A percentile compares a stretch with the other conserved stretches of the same genome.
phyloP scores from a whole-genome alignment of 2,329 filamentous ascomycete species.

The Phaeoacremonium minimum region DNA sequence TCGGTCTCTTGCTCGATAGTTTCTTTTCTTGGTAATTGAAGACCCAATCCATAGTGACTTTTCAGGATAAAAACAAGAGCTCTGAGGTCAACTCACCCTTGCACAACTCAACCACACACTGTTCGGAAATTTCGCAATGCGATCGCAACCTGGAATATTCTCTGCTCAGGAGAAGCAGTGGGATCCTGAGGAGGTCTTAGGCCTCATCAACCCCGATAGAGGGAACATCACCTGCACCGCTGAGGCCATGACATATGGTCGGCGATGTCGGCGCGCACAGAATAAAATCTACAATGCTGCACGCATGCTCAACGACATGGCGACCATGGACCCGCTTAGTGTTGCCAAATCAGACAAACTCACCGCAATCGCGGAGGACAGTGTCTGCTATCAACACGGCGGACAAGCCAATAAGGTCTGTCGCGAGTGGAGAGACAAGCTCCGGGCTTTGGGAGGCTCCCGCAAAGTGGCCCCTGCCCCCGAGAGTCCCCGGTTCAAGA shows the following conservation, averaged over 20 bases:
- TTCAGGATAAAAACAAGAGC: too few species aligned
- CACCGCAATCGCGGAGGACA: background rate
- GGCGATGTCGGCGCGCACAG: background rate
- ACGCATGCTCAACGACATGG: background rate
- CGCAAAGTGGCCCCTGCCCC: too few species aligned
- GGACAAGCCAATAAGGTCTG: background rate
- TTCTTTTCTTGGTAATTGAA: too few species aligned
- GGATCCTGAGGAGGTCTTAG: slow-evolving; percentile 13
- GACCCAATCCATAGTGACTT: too few species aligned
- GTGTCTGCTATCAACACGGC: background rate
- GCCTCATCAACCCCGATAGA: slow-evolving; percentile 3
- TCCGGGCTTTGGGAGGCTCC: background rate
- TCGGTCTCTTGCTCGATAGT: too few species aligned
- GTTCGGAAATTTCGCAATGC: too few species aligned
- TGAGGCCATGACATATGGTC: background rate
- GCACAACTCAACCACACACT: too few species aligned
- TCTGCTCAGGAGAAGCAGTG: slow-evolving; percentile 11
- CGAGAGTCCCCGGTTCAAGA: too few species aligned
- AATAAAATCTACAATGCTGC: background rate
- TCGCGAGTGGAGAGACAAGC: background rate
- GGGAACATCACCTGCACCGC: slow-evolving; percentile 8
- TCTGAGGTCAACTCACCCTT: too few species aligned
- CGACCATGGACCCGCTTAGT: background rate
- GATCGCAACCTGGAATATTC: too few species aligned
- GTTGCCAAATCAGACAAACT: background rate